These are phyloP conservation scores for Pleurozium schreberi DNA, from an alignment of 225 moss, liverwort and hornwort species.

Conservation along the genomic window DNA sequence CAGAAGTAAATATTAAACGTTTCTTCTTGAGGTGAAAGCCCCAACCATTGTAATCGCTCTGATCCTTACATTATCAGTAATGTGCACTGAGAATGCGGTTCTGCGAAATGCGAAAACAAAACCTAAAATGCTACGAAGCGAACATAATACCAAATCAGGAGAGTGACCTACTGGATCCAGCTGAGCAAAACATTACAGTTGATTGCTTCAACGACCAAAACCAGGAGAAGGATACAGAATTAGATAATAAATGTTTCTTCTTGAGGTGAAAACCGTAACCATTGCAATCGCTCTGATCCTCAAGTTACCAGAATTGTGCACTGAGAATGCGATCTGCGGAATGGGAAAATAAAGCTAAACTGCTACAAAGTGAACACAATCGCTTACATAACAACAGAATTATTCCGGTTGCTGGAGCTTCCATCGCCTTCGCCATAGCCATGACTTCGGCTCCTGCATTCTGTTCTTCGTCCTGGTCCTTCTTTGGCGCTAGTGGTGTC, in stretches of 20 bases:
- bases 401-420: background rate
- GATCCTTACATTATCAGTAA: background rate
- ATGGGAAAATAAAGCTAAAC: background rate
- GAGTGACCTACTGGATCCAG: background rate
- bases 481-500: background rate
- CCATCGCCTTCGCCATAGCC: background rate
- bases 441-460: slow-evolving; percentile 28
- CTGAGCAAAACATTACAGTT: background rate
- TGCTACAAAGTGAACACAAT: background rate
- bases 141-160: background rate
- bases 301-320: background rate
- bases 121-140: background rate
- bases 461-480: slow-evolving; percentile 1
- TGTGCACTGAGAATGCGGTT: background rate
- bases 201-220: background rate
- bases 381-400: background rate
- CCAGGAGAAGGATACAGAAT: background rate
- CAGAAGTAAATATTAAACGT: background rate
- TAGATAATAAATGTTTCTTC: background rate
- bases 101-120: background rate
- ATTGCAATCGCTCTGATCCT: background rate
- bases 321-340: background rate
- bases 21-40: background rate
- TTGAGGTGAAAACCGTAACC: background rate
- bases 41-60: background rate